These are phyloP conservation scores for Paraconiothyrium sp. DNA, from an alignment of 2,329 filamentous ascomycete genomes.

Conservation along the genomic window DNA sequence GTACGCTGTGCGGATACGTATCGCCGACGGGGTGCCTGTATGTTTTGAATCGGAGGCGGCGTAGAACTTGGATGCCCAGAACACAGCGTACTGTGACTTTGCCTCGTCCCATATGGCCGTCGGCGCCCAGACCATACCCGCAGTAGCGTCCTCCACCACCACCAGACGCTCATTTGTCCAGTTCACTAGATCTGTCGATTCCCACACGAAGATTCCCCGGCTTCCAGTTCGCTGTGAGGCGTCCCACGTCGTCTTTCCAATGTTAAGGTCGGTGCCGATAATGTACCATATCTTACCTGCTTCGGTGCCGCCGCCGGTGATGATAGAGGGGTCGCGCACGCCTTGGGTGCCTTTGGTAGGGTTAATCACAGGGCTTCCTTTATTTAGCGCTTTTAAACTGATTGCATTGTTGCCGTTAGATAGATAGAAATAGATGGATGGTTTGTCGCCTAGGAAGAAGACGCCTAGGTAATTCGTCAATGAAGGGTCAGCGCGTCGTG, in stretches of 20 bases:
- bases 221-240: slow-evolving; percentile 62
- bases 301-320: slow-evolving; percentile 58
- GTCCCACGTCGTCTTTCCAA: slow-evolving; percentile 63
- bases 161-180: slow-evolving; percentile 61
- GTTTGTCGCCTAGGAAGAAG: slow-evolving; percentile 65
- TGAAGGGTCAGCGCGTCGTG: slow-evolving; percentile 43
- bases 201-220: slow-evolving; percentile 65
- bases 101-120: slow-evolving; percentile 63
- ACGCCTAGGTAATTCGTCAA: slow-evolving; percentile 63
- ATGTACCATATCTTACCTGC: slow-evolving; percentile 65
- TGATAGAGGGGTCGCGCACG: slow-evolving; percentile 63
- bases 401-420: slow-evolving; percentile 63
- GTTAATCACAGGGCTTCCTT: slow-evolving; percentile 58
- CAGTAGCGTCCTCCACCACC: slow-evolving; percentile 61
- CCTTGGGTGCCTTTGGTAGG: slow-evolving; percentile 63
- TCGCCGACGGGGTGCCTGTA: slow-evolving; percentile 56
- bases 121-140: slow-evolving; percentile 69
- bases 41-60: slow-evolving; percentile 58
- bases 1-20: slow-evolving; percentile 63
- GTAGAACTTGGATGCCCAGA: slow-evolving; percentile 61
- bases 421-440: slow-evolving; percentile 64
- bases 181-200: slow-evolving; percentile 61
- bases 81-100: slow-evolving; percentile 58
- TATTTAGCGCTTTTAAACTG: slow-evolving; percentile 61
- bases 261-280: slow-evolving; percentile 64